Percentiles rank a stretch among this genome's conserved stretches.
Evolutionary conservation across 768 basidiomycete genomes (phyloP).

Genomic region (Mycena vulgaris): DNA sequence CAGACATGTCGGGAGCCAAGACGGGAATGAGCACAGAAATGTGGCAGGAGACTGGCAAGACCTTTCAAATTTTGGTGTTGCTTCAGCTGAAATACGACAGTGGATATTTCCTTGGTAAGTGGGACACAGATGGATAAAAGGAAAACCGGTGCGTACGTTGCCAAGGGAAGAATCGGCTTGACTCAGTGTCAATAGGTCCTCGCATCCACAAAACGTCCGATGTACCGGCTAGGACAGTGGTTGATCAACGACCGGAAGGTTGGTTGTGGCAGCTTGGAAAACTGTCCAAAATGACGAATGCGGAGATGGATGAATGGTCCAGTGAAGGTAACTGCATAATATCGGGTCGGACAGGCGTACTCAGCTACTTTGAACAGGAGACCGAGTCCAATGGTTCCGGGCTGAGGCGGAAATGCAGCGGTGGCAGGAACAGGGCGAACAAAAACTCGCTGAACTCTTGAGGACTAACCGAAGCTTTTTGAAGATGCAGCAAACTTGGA

Average conservation of each 20-base stretch:
- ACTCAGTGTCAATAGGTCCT: neutral
- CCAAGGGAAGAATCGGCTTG: no score
- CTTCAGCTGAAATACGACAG: no score
- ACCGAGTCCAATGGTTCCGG: constrained; percentile 10
- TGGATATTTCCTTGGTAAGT: neutral
- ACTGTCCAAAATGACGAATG: neutral
- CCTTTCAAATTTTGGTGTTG: no score
- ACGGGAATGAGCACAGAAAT: no score
- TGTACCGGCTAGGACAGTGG: neutral
- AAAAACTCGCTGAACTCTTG: no score
- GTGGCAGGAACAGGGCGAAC: constrained; percentile 7
- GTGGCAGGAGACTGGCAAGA: no score
- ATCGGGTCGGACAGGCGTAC: neutral
- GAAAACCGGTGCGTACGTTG: neutral
- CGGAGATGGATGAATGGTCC: constrained; percentile 9
- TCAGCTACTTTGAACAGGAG: neutral
- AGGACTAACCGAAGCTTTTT: neutral
- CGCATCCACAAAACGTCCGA: neutral
- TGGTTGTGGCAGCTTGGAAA: constrained; percentile 3
- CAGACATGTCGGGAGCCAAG: no score
- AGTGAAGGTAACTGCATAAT: neutral
- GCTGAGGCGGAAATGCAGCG: constrained; percentile 8
- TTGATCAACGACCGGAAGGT: neutral
- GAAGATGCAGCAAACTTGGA: constrained; percentile 34
- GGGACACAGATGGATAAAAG: neutral